Base-by-base conservation (phyloP, 1,139 yeast species). In the Candida gigantensis region DNA sequence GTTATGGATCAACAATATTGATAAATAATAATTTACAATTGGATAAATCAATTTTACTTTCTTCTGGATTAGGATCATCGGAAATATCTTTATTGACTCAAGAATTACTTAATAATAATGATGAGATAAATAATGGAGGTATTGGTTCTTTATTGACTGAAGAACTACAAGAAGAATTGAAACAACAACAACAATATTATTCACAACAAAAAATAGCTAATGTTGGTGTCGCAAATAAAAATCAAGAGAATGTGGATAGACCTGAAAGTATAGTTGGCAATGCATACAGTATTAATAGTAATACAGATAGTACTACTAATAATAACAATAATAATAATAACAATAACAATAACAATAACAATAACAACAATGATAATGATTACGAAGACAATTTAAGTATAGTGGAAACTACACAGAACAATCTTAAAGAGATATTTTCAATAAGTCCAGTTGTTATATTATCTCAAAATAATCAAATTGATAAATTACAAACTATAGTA, bases 401-500 rank as follows among this genome's bases (percentile, higher is more conserved):
- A n/a, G 17, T 16, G 7, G 30, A 28, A 18, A 13, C 17, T 5
- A 16, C 62, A 6, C 52, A 54, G 28, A 28, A 35, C 5, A 64
- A 59, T 28, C 53, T 62, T 34, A 51, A 56, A 32, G 68, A 62
- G 39, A 62, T 62, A 6, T 51, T 62, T 28, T 52, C 63, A 2
- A 51, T 62, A 4, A 52, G 57, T 28, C 56, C 65, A 5, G 52
- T 61, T 14, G 52, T 59, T 9, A 40, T 62, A 7, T 43, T 52
- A 32, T 62, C 60, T 41, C 26, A 27, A 9, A 34, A 32, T 24
- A 37, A 38, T 21, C 24, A 19, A 11, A 32, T 25, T 11, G 51
- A 48, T 17, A 37, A 45, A 35, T 52, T 58, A 15, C 48, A 46
- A 32, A 52, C 53, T 18, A 53, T 56, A 8, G 44, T 63, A 19